Evolutionary conservation across 1,284 basidiomycete genomes (phyloP), one percentile per base, ranked within the genome.

Genomic region (Marasmius oreades): DNA sequence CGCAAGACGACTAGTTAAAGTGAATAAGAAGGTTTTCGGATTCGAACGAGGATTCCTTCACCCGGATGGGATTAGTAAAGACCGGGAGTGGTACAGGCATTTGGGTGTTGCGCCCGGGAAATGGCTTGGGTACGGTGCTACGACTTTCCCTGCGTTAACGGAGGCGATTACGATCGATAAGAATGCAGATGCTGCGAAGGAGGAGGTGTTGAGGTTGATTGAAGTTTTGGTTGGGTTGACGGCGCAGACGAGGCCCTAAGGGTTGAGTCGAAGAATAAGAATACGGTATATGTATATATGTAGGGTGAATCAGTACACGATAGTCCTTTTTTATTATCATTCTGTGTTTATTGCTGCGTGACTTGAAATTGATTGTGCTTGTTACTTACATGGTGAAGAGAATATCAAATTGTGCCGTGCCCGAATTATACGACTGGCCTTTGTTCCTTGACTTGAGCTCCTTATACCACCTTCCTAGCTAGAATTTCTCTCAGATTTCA

Each of bases 41-140:
- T 96, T 96, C 64, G 95, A 98, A 70, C 80, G 80, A 54, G 93
- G 92, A 10, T 93, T 98, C 72, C 86, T 96, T 63, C 85, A 85
- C 5, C 77, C 89, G 62, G 81, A 79, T 20, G 95, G 95, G 0
- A 77, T 92, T 52, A n/a, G n/a, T n/a, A 86, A 85, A 67, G 87
- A 88, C 57, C 80, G 92, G 28, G 86, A 92, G 68, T 95, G 93
- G 93, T 95, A 85, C 69, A 79, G 28, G 16, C 31, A 51, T 12
- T 18, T 46, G 18, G 42, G 47, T 33, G 92, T 95, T 33, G 92
- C 93, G 5, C 95, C 95, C 7, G 95, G 94, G 23, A 88, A 90
- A 65, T 95, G 90, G 85, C 80, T 93, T 28, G 91, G 89, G 3
- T 95, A 96, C 66, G 93, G 92, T 31, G 92, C 91, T 7, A 93